Evolutionary conservation across 2,329 filamentous ascomycete genomes (phyloP).

Genomic region (Botrytis deweyae): DNA sequence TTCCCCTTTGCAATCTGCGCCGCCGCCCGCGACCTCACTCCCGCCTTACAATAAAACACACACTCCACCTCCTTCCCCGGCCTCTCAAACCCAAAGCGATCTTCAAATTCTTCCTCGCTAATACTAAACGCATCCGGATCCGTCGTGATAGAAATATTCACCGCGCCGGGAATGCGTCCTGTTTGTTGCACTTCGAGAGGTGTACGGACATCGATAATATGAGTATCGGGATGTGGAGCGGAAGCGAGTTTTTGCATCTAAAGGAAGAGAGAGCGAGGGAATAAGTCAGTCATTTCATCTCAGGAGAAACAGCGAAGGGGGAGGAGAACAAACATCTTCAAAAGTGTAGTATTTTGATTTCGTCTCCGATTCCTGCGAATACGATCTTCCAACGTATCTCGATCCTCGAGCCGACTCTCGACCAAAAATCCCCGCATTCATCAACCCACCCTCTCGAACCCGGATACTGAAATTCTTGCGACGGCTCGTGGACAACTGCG

Average conservation of each 20-base stretch:
- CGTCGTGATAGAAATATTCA: constrained; percentile 79
- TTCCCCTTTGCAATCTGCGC: constrained; percentile 73
- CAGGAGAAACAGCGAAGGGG: accelerated
- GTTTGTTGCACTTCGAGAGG: constrained; percentile 62
- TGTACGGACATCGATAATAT: constrained; percentile 61
- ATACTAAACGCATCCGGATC: constrained; percentile 80
- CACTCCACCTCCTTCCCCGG: constrained; percentile 58
- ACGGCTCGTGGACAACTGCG: neutral
- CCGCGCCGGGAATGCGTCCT: constrained; percentile 74
- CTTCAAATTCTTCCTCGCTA: constrained; percentile 73
- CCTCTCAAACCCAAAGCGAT: constrained; percentile 74
- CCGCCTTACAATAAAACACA: constrained; percentile 92
- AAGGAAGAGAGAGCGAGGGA: neutral
- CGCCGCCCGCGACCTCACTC: constrained; percentile 76
- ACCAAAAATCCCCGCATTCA: neutral
- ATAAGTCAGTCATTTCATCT: neutral
- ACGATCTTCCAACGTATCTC: neutral
- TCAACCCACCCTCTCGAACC: neutral
- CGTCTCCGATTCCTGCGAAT: neutral
- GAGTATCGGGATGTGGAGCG: neutral
- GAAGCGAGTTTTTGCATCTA: constrained; percentile 8
- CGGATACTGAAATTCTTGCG: neutral
- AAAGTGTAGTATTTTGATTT: constrained; percentile 9
- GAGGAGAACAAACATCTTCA: neutral
- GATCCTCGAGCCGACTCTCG: neutral